A percentile compares a stretch with the other conserved stretches of the same genome.
These are phyloP conservation scores for Leishmania tropica DNA, from an alignment of 208 protist genomes.

Conservation along the genomic window DNA sequence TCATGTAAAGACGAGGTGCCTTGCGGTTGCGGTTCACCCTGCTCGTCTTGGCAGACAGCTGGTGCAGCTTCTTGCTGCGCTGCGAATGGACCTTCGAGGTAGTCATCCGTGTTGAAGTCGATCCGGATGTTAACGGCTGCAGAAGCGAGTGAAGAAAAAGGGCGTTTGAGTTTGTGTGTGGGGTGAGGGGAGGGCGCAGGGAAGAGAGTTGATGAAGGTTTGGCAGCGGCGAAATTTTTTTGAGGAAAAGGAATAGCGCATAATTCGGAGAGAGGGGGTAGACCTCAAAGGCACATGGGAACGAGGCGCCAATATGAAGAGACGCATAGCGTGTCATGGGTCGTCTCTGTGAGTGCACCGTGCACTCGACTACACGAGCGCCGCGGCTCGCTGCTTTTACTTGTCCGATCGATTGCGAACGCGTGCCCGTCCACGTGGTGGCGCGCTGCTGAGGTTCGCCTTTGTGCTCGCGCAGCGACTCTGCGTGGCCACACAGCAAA, in stretches of 20 bases:
- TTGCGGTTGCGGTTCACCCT: constrained; percentile 87
- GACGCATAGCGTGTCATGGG: neutral
- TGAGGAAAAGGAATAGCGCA: neutral
- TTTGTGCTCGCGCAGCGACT: neutral
- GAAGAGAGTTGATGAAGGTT: neutral
- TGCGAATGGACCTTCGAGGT: constrained; percentile 78
- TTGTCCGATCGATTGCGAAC: neutral
- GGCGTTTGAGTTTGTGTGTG: neutral
- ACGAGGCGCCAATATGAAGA: neutral
- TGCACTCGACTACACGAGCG: neutral
- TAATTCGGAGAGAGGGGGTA: neutral
- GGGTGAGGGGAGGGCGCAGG: neutral
- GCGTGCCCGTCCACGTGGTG: neutral
- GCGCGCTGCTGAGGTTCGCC: neutral
- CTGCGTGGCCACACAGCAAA: neutral
- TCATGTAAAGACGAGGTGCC: constrained; percentile 92
- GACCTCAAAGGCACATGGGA: neutral
- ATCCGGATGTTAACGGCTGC: constrained; percentile 2
- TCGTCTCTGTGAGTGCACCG: neutral
- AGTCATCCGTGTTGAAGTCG: constrained; percentile 29
- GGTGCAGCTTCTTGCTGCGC: constrained; percentile 92
- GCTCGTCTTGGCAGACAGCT: constrained; percentile 87
- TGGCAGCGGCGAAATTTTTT: neutral
- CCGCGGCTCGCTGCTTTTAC: neutral
- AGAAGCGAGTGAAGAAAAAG: neutral